Evolutionary conservation across 805 yeast genomes (phyloP).

Genomic region (Barnettozyma salicaria): DNA sequence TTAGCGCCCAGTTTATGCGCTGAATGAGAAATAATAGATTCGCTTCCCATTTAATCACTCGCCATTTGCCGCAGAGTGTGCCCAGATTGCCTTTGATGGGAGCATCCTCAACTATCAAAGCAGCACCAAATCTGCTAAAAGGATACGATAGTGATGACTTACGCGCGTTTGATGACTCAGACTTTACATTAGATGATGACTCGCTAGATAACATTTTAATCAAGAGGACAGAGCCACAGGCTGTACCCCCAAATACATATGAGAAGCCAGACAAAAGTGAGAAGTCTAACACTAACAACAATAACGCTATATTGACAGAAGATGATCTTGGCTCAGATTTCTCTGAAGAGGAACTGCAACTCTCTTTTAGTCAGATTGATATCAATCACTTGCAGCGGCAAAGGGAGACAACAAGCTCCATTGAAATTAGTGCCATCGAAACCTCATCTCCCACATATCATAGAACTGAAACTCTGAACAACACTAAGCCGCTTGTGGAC

Average conservation of each 20-base stretch:
- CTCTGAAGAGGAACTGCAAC: constrained; percentile 1
- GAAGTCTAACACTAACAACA: not conserved
- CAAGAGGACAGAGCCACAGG: too few relatives aligned
- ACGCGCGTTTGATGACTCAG: constrained; percentile 20
- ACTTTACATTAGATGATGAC: constrained; percentile 4
- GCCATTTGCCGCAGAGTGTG: too few relatives aligned
- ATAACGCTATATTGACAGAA: not conserved
- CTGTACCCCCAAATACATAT: too few relatives aligned
- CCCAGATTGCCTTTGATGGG: not conserved
- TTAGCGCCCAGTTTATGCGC: not conserved
- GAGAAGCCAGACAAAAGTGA: too few relatives aligned
- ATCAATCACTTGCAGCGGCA: too few relatives aligned
- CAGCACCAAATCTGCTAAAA: not conserved
- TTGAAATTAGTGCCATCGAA: constrained; percentile 18
- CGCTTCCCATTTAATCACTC: too few relatives aligned
- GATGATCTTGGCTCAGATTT: constrained; percentile 5
- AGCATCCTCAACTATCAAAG: not conserved
- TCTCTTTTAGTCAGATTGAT: too few relatives aligned
- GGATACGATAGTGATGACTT: constrained; percentile 18
- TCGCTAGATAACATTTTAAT: constrained; percentile 2
- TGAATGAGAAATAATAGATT: not conserved
- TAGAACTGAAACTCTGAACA: constrained; percentile 18
- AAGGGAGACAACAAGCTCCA: constrained; percentile 1
- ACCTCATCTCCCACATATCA: constrained; percentile 27
- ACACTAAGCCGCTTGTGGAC: not conserved